Evolutionary conservation across 1,284 basidiomycete genomes (phyloP).

Genomic region (Ceratobasidium theobromae): DNA sequence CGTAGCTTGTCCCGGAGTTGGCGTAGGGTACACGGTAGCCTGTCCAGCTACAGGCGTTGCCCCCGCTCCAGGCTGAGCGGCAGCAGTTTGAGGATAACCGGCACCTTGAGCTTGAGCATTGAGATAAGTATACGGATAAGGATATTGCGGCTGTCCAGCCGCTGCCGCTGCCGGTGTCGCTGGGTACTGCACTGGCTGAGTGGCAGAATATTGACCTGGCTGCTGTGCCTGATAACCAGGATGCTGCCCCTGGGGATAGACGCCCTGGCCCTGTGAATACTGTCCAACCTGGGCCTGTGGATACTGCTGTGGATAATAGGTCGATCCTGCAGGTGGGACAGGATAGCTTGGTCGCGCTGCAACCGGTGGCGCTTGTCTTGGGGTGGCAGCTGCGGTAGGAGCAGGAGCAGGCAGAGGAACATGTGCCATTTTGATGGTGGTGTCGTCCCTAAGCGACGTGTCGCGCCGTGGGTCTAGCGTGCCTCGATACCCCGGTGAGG

Average conservation of each 20-base stretch:
- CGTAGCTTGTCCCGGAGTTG: background rate
- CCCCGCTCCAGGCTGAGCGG: background rate
- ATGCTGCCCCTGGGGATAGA: background rate
- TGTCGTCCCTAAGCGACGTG: constrained; percentile 67
- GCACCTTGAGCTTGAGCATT: background rate
- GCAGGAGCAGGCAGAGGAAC: background rate
- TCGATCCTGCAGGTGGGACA: background rate
- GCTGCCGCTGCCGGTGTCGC: background rate
- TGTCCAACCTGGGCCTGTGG: background rate
- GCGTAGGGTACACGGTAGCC: background rate
- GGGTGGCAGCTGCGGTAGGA: background rate
- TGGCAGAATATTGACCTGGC: background rate
- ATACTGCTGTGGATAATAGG: constrained; percentile 1
- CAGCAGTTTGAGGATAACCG: background rate
- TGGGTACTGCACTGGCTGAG: background rate
- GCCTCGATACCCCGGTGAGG: constrained; percentile 69
- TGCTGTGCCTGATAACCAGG: background rate
- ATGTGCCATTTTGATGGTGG: constrained; percentile 54
- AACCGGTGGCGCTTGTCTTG: background rate
- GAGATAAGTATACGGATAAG: background rate
- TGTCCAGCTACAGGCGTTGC: background rate
- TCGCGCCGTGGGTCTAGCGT: constrained; percentile 59
- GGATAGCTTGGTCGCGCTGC: background rate
- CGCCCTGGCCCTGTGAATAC: background rate
- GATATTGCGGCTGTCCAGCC: background rate